These are phyloP conservation scores for Cadophora sp. DNA, from an alignment of 2,329 filamentous ascomycete species.

Conservation along the genomic window DNA sequence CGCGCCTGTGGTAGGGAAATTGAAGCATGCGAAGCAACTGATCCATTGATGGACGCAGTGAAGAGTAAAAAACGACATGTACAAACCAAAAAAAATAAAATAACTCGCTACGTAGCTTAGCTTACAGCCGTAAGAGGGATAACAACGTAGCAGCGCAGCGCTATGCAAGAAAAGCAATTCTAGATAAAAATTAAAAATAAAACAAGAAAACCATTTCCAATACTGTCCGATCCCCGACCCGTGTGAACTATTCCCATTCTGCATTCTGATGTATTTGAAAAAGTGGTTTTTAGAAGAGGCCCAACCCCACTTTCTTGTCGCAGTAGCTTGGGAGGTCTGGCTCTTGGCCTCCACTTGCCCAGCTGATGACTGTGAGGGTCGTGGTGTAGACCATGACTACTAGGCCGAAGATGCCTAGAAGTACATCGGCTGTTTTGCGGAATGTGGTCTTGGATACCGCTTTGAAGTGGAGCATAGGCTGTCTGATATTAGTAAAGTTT, in stretches of 20 bases:
- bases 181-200: too few relatives aligned
- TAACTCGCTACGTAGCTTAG: neutral
- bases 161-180: slow-evolving; percentile 22
- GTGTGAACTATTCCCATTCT: neutral
- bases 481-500: slow-evolving; percentile 23
- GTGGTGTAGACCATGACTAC: slow-evolving; percentile 94
- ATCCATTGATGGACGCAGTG: neutral
- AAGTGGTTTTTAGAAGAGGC: neutral
- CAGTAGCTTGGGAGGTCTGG: slow-evolving; percentile 67
- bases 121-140: slow-evolving; percentile 6
- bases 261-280: neutral
- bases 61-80: neutral
- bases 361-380: slow-evolving; percentile 82
- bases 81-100: neutral
- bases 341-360: slow-evolving; percentile 67
- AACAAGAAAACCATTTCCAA: neutral
- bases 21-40: too few relatives aligned
- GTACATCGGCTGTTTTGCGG: slow-evolving; percentile 75
- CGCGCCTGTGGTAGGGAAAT: neutral
- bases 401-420: slow-evolving; percentile 81
- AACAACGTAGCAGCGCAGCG: slow-evolving; percentile 16
- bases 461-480: slow-evolving; percentile 90
- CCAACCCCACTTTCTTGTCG: slow-evolving; percentile 49
- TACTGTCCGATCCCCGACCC: neutral
- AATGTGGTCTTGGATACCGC: slow-evolving; percentile 74